Conservation (phyloP, 2,329 filamentous ascomycete genomes). For the Hypoxylon rubiginosum region DNA sequence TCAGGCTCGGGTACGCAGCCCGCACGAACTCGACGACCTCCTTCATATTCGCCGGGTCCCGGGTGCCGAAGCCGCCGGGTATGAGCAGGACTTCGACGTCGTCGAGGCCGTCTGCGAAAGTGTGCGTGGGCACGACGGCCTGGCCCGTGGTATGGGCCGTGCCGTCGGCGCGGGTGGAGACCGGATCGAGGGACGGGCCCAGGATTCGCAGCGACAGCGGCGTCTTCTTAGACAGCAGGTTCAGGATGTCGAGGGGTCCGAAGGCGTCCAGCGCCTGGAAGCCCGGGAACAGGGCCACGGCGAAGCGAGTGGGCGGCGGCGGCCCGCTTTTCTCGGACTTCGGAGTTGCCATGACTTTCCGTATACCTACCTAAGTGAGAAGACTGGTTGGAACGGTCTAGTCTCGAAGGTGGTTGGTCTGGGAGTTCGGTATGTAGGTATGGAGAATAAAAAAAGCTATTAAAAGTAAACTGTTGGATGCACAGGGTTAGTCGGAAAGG, state of each 20-base stretch:
- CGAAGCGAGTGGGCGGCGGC: conserved; percentile 55
- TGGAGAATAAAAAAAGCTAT: neutral
- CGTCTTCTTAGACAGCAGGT: conserved; percentile 55
- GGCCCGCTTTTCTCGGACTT: conserved; percentile 1
- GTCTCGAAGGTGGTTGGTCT: neutral
- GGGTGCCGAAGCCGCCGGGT: conserved; percentile 70
- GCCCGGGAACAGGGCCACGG: conserved; percentile 60
- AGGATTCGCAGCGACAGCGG: conserved; percentile 59
- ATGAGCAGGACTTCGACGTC: conserved; percentile 75
- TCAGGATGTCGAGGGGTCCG: conserved; percentile 61
- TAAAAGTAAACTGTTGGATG: neutral
- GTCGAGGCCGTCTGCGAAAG: conserved; percentile 64
- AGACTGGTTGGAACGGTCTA: too few relatives aligned
- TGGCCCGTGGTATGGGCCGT: conserved; percentile 54
- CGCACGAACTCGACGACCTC: conserved; percentile 62
- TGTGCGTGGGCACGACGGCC: conserved; percentile 59
- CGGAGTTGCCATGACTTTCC: conserved; percentile 10
- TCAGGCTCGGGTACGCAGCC: conserved; percentile 60
- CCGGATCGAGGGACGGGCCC: conserved; percentile 57
- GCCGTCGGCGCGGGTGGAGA: conserved; percentile 52
- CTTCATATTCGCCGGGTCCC: conserved; percentile 50
- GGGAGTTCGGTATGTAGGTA: neutral
- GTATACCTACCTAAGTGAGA: too few relatives aligned
- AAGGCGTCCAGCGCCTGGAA: conserved; percentile 63
- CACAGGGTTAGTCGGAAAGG: neutral